Evolutionary conservation across 2,329 filamentous ascomycete species (phyloP), one percentile per base, ranked within the genome.

Genomic region (Neonectria sp.): DNA sequence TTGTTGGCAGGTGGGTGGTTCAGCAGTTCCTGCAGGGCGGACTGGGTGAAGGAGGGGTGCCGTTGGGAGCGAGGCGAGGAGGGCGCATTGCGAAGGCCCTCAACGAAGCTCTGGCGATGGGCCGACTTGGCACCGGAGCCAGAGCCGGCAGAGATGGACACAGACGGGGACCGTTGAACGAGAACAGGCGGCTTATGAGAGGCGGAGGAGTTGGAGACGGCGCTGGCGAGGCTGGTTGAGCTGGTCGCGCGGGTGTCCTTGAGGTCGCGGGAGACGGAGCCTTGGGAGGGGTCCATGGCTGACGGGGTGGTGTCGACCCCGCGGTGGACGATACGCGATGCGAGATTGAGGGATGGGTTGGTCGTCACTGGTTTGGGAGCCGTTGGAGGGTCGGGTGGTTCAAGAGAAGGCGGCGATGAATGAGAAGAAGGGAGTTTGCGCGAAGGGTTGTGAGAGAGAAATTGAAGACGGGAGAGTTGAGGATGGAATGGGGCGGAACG

Each of bases 1-100:
- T 86, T 87, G 71, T 89, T 90, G 17, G 89, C 86, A 1, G 94
- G 93, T 4, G 95, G 95, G 76, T 97, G 91, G 79, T 95, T 96
- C 74, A 98, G 88, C 35, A 98, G 87, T 63, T 96, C 95, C 76
- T 97, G 94, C 51, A 97, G 87, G 3, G 93, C 94, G 65, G 93
- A 87, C 79, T 97, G 94, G 8, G 93, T 93, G 68, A 97, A 89
- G 3, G 94, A 97, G 1, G 93, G 92, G 70, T 95, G 93, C 66
- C 95, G 90, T 63, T 93, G 90, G 70, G 74, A 75, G 49, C 95
- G 91, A 8, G 95, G 95, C 13, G 95, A 97, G 6, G 90, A 86
- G 1, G 94, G 94, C 56, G 91, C 85, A 71, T 91, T 92, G 73
- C 95, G 89, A 65, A 97, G 86, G 77, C 92, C 92, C 77, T 98